A percentile compares a stretch with the other conserved stretches of the same genome.
Evolutionary conservation across 2,329 filamentous ascomycete species (phyloP).

Genomic region (Botryosphaeria dothidea): DNA sequence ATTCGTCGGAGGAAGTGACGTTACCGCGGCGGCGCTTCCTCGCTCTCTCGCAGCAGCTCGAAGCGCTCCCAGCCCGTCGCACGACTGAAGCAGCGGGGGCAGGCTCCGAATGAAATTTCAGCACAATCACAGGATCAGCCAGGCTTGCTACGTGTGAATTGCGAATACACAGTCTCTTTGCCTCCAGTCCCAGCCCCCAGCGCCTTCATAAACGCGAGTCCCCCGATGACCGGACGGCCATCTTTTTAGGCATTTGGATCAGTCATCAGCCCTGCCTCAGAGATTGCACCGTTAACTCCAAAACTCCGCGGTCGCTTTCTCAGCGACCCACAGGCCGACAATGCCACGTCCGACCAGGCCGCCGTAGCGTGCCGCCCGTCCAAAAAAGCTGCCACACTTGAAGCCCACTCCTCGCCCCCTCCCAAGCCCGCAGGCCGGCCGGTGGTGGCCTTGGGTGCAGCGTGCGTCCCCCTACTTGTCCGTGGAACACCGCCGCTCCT

Average conservation of each 20-base stretch:
- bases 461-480: background rate
- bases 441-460: slow-evolving; percentile 14
- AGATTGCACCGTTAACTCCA: slow-evolving; percentile 20
- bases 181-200: background rate
- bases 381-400: background rate
- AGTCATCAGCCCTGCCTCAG: slow-evolving; percentile 11
- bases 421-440: background rate
- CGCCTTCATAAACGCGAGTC: background rate
- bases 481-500: background rate
- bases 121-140: slow-evolving; percentile 13
- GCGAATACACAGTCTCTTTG: background rate
- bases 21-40: slow-evolving; percentile 6
- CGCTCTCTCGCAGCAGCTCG: background rate
- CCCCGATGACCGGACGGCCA: slow-evolving; percentile 17
- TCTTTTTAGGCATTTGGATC: slow-evolving; percentile 6
- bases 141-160: background rate
- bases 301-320: slow-evolving; percentile 14
- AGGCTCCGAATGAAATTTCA: slow-evolving; percentile 11
- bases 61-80: slow-evolving; percentile 1
- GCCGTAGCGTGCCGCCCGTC: background rate
- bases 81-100: slow-evolving; percentile 12
- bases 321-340: slow-evolving; percentile 5
- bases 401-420: background rate
- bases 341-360: slow-evolving; percentile 14
- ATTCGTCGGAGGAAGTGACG: slow-evolving; percentile 18